Conservation (phyloP, 495 filamentous ascomycete genomes). For the Thozetella sp. region DNA sequence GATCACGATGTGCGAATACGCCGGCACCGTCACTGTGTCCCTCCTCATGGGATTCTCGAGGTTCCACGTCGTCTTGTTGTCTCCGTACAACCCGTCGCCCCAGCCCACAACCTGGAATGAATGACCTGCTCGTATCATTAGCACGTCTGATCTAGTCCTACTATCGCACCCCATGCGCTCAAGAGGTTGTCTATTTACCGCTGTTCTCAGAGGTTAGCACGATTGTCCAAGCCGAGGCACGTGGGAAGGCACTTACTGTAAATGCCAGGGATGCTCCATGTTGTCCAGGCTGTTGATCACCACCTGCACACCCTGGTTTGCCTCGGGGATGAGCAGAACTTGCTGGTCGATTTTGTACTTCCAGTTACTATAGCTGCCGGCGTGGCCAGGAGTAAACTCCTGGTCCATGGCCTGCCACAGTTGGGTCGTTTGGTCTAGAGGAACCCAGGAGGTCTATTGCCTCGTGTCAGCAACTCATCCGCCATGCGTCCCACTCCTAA, state of each 20-base stretch:
- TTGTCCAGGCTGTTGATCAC: constrained; percentile 70
- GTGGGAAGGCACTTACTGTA: constrained; percentile 21
- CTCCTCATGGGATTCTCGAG: constrained; percentile 30
- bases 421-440: constrained; percentile 23
- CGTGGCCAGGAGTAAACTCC: constrained; percentile 18
- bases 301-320: constrained; percentile 65
- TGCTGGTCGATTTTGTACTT: constrained; percentile 29
- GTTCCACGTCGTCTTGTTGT: constrained; percentile 16
- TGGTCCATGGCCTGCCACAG: constrained; percentile 28
- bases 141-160: neutral
- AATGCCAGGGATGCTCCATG: constrained; percentile 34
- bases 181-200: constrained; percentile 2
- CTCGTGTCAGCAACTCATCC: neutral
- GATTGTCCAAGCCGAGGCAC: neutral
- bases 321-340: constrained; percentile 50
- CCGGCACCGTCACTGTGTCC: constrained; percentile 28
- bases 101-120: constrained; percentile 33
- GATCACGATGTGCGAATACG: constrained; percentile 25
- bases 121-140: constrained; percentile 17
- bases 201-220: neutral
- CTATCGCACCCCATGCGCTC: neutral
- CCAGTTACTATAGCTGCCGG: constrained; percentile 30
- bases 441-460: constrained; percentile 23
- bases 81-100: constrained; percentile 23
- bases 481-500: neutral